Base-by-base conservation (phyloP, 1,284 basidiomycete species). In the Ceratobasidium papillatum region DNA sequence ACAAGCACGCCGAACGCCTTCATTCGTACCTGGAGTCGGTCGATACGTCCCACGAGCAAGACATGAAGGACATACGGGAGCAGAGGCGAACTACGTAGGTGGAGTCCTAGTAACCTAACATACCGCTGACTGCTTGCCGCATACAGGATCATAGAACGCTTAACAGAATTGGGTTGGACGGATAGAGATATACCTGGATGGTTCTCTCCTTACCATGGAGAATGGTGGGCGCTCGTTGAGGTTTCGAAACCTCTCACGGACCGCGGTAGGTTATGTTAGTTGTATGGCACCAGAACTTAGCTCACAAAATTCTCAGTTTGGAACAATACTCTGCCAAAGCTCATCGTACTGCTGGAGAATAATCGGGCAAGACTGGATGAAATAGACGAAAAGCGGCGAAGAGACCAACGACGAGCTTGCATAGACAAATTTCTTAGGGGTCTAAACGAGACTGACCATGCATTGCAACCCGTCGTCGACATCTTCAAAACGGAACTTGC, bases 291-390 rank as follows among this genome's bases (percentile, higher is more conserved):
- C 9, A n/a, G 19, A 12, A n/a, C 14, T 7, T 22, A 11, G 51
- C 38, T 25, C 19, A 25, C 27, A n/a, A 3, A 12, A 8, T 58
- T 17, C 14, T 0, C 52, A 69, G 66, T 19, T 30, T 69, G 66
- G 66, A 58, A 12, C n/a, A 69, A 45, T 27, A 56, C 58, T 2
- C 41, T 69, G 17, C 66, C 66, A 19, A 69, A 69, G 27, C 52
- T 69, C 8, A 58, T 25, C 5, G 7, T 14, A 19, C 25, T 69
- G 25, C 66, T 69, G 22, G 66, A 69, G 27, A n/a, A 58, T 9
- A 69, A 69, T 25, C 52, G 66, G 3, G 49, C 5, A 8, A n/a
- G 17, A 3, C 25, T 11, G 34, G 2, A 27, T 3, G 36, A 56
- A 22, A 1, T 58, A 14, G 38, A 43, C 14, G 27, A 45, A 43